Conservation (phyloP, 2,329 filamentous ascomycete species). For the Didymella segeticola region DNA sequence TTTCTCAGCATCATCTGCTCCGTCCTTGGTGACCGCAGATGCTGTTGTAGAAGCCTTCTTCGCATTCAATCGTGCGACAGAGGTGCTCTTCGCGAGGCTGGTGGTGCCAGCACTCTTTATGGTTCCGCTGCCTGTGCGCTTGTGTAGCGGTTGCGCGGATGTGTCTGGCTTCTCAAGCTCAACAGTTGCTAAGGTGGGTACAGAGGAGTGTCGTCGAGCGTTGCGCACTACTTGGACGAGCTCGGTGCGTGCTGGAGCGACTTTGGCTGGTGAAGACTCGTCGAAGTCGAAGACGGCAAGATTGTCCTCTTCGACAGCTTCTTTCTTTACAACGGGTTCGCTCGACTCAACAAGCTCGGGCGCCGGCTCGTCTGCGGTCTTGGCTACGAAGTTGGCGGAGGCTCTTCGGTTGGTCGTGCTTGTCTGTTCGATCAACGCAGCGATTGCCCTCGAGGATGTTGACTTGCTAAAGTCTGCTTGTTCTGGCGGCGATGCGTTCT, state of each 20-base stretch:
- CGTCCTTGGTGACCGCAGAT: slow-evolving; percentile 12
- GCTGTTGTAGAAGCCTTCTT: slow-evolving; percentile 16
- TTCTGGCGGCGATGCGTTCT: slow-evolving; percentile 24
- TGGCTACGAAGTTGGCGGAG: slow-evolving; percentile 1
- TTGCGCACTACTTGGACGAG: slow-evolving; percentile 38
- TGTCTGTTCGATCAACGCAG: slow-evolving; percentile 42
- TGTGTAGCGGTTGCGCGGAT: slow-evolving; percentile 31
- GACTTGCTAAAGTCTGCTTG: slow-evolving; percentile 31
- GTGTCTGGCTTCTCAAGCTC: slow-evolving; percentile 26
- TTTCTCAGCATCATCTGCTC: slow-evolving; percentile 15
- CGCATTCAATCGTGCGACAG: slow-evolving; percentile 16
- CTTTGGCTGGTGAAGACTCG: slow-evolving; percentile 40
- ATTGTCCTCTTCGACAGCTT: slow-evolving; percentile 26
- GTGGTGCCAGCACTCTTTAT: slow-evolving; percentile 24
- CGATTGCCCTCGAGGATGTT: slow-evolving; percentile 42
- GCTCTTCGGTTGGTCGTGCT: slow-evolving; percentile 34
- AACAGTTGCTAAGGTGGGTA: slow-evolving; percentile 24
- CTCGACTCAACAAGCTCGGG: slow-evolving; percentile 10
- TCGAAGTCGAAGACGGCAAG: slow-evolving; percentile 50
- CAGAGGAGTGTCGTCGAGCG: slow-evolving; percentile 44
- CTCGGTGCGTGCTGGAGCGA: slow-evolving; percentile 30
- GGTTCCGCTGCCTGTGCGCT: slow-evolving; percentile 35
- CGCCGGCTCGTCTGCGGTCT: slow-evolving; percentile 4
- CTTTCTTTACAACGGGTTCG: slow-evolving; percentile 16
- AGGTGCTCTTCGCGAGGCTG: slow-evolving; percentile 27